Conservation (phyloP, 306 rosid species). For the Begonia fuchsioides region DNA sequence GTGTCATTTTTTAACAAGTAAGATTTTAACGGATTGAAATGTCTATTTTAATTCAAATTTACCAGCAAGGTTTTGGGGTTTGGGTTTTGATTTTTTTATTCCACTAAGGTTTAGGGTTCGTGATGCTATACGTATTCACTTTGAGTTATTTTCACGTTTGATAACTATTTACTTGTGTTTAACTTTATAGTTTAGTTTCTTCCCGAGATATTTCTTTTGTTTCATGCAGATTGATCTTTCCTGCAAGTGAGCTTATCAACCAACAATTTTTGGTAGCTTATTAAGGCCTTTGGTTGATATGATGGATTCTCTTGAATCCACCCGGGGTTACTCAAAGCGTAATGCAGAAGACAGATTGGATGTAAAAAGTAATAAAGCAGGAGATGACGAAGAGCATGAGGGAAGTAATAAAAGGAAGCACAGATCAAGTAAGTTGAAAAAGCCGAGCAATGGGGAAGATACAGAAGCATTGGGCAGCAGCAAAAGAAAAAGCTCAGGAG, state of each 20-base stretch:
- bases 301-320: constrained; percentile 51
- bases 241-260: background rate
- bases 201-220: no score
- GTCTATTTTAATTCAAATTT: no score
- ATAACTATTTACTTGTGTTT: no score
- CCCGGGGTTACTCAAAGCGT: constrained; percentile 25
- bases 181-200: no score
- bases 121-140: no score
- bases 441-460: constrained; percentile 50
- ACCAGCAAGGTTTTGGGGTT: no score
- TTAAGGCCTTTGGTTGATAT: background rate
- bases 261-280: background rate
- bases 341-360: constrained; percentile 35
- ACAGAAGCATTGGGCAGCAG: constrained; percentile 41
- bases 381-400: constrained; percentile 69
- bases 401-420: constrained; percentile 63
- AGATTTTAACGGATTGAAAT: no score
- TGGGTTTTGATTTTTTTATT: no score
- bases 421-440: constrained; percentile 60
- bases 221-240: no score
- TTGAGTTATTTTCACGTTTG: no score
- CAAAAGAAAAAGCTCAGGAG: constrained; percentile 44
- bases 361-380: constrained; percentile 42
- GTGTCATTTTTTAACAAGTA: no score
- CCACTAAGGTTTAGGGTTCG: no score